Evolutionary conservation across 371 early-diverging fungal species (phyloP).

Genomic region (Batrachochytrium dendrobatidis): DNA sequence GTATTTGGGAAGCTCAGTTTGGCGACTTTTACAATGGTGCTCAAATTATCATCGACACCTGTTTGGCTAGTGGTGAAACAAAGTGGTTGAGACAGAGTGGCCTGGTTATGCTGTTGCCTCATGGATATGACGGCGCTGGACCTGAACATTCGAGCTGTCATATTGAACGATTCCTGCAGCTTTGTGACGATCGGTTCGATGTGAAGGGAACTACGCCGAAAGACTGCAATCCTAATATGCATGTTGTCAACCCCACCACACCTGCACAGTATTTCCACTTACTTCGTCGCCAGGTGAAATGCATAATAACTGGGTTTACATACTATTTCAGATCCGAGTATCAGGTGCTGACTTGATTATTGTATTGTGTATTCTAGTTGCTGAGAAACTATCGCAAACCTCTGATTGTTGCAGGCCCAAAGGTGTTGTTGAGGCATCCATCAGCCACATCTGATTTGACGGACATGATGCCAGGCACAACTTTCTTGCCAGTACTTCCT

Average conservation of each 20-base stretch:
- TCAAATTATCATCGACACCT: constrained; percentile 92
- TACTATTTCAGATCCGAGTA: too few relatives aligned
- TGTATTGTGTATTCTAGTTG: constrained; percentile 37
- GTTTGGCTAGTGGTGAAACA: constrained; percentile 76
- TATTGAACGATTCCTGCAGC: constrained; percentile 93
- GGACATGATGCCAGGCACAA: constrained; percentile 79
- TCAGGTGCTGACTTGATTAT: not conserved
- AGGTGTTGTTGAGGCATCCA: constrained; percentile 65
- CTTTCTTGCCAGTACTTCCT: constrained; percentile 71
- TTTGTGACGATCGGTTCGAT: constrained; percentile 72
- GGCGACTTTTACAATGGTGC: constrained; percentile 97
- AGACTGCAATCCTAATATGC: constrained; percentile 72
- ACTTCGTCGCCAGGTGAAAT: constrained; percentile 76
- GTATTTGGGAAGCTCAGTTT: constrained; percentile 97
- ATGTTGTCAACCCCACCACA: constrained; percentile 78
- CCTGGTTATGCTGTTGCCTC: constrained; percentile 86
- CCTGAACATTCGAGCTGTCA: constrained; percentile 91
- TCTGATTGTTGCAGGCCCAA: constrained; percentile 80
- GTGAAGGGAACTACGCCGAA: constrained; percentile 39
- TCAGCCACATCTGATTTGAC: constrained; percentile 61
- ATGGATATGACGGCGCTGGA: constrained; percentile 95
- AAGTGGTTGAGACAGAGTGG: constrained; percentile 93
- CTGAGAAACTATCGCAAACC: constrained; percentile 84
- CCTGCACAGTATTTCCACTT: constrained; percentile 96
- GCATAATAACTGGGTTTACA: too few relatives aligned